phyloP scores from a whole-genome alignment of 2,329 filamentous ascomycete species.

The Microcyclospora tardicrescens region DNA sequence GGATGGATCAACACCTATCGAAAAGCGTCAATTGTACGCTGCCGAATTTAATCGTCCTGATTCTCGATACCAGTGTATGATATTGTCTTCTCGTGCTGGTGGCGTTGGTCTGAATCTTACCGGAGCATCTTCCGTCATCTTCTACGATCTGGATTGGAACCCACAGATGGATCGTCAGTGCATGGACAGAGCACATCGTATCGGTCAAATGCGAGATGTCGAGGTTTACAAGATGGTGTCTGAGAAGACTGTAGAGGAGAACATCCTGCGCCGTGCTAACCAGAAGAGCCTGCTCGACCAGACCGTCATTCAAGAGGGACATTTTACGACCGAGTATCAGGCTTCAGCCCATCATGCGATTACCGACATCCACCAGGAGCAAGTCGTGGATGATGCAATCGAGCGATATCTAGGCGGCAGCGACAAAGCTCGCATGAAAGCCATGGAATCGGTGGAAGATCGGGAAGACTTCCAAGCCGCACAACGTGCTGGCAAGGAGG shows the following conservation, averaged over 20 bases:
- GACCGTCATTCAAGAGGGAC: constrained; percentile 94
- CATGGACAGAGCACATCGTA: constrained; percentile 92
- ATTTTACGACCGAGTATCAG: constrained; percentile 84
- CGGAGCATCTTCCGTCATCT: constrained; percentile 93
- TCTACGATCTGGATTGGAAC: constrained; percentile 99
- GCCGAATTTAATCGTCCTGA: constrained; percentile 90
- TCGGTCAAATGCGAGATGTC: constrained; percentile 92
- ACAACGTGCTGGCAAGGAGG: constrained; percentile 74
- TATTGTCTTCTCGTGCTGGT: constrained; percentile 85
- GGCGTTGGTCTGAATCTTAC: constrained; percentile 94
- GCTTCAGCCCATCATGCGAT: constrained; percentile 27
- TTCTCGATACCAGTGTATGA: constrained; percentile 83
- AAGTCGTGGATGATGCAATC: constrained; percentile 69
- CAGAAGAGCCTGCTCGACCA: constrained; percentile 98
- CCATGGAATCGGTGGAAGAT: constrained; percentile 83
- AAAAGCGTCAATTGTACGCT: constrained; percentile 87
- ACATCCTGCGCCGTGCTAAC: constrained; percentile 89
- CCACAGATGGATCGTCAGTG: constrained; percentile 99
- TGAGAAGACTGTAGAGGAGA: constrained; percentile 78
- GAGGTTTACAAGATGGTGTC: constrained; percentile 69
- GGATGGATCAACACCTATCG: constrained; percentile 91
- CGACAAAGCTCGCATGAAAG: constrained; percentile 51
- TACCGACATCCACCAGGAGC: constrained; percentile 38
- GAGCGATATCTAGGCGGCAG: constrained; percentile 64
- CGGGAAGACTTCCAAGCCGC: constrained; percentile 83